Evolutionary conservation across 495 filamentous ascomycete genomes (phyloP), one percentile per base, ranked within the genome.

Genomic region (Elaphomyces granulatus): DNA sequence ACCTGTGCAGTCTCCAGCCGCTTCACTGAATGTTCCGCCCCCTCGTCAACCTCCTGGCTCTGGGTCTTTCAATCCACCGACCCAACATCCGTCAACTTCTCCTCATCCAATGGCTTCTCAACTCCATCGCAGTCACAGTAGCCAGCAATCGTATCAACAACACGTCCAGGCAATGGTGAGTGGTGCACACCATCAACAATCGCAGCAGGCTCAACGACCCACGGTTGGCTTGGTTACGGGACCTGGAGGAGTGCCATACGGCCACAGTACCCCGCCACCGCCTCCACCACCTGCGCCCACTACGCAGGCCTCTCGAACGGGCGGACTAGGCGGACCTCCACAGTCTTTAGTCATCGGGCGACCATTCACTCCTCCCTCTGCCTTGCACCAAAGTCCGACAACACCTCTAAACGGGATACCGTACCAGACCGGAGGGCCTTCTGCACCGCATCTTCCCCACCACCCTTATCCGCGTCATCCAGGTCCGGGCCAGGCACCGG

Each of bases 141-240:
- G 40, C 3, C 49, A 51, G 34, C 53, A 61, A 21, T 49, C 49
- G 32, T 64, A 65, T 32, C 62, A 62, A 37, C 64, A 63, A 35
- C 60, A 68, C 37, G 54, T 64, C 12, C 64, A 64, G 19, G 54
- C 56, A 0, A 54, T 67, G 52, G 59, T 64, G 17, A 59, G 43
- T 38, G 61, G 58, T 1, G 46, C 55, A 18, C 63, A 67, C 33
- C 59, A 64, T 14, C 52, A 47, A 20, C 32, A 54, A 7, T 15
- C 28, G 8, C 28, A 35, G 16, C 20, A 20, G 8, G 34, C 23
- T 8, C 56, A 60, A 32, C 55, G 64, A 26, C 51, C 64, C 1
- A 44, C 58, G 1, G 48, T 63, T 7, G 59, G 52, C 8, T 41
- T 66, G 26, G 35, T 49, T 3, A 56, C 54, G 4, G 45, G 32